Evolutionary conservation across 78 protist genomes (phyloP).

Genomic region (Planoprotostelium fungivorum): DNA sequence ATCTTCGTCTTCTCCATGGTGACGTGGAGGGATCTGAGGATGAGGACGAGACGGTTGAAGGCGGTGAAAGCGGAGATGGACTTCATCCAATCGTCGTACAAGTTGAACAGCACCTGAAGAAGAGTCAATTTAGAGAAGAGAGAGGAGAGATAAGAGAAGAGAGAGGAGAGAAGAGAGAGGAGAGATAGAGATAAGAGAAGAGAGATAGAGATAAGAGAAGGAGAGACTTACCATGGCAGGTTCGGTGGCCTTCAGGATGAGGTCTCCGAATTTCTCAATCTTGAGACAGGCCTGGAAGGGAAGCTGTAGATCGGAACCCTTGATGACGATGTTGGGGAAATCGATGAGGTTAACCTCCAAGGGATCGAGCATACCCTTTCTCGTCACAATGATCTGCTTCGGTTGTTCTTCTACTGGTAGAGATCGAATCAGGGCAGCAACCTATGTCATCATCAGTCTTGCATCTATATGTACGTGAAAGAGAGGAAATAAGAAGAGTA

Average conservation of each 20-base stretch:
- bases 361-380: slow-evolving; percentile 97
- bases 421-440: slow-evolving; percentile 98
- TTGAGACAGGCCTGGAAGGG: slow-evolving; percentile 97
- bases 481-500: not conserved
- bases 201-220: slow-evolving; percentile 98
- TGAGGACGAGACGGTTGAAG: slow-evolving; percentile 95
- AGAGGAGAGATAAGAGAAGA: slow-evolving; percentile 95
- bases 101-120: slow-evolving; percentile 81
- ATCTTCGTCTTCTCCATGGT: slow-evolving; percentile 87
- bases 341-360: slow-evolving; percentile 96
- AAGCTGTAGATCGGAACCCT: slow-evolving; percentile 96
- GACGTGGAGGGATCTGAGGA: slow-evolving; percentile 96
- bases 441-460: slow-evolving; percentile 65
- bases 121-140: not conserved
- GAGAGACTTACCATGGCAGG: slow-evolving; percentile 96
- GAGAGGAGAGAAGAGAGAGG: slow-evolving; percentile 96
- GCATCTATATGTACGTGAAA: slow-evolving; percentile 9
- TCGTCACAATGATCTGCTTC: slow-evolving; percentile 97
- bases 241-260: slow-evolving; percentile 97
- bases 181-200: slow-evolving; percentile 84
- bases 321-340: slow-evolving; percentile 95
- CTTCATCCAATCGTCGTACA: slow-evolving; percentile 99
- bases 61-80: slow-evolving; percentile 92
- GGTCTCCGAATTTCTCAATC: slow-evolving; percentile 97
- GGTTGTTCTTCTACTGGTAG: slow-evolving; percentile 99